phyloP scores from a whole-genome alignment of 352 stramenopile species.

The Elongisporangium anandrum region DNA sequence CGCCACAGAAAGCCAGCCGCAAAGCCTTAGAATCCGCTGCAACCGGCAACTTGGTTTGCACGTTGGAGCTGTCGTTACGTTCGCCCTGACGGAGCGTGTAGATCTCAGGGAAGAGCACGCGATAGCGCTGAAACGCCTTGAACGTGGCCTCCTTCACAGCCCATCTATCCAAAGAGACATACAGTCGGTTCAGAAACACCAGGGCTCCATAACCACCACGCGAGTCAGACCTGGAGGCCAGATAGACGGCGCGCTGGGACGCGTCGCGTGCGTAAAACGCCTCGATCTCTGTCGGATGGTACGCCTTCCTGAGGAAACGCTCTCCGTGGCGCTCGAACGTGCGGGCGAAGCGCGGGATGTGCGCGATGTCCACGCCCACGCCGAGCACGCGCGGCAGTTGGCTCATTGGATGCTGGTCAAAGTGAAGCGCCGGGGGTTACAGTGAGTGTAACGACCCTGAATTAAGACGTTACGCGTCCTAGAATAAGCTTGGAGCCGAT shows the following conservation, averaged over 20 bases:
- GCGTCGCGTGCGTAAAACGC: conserved; percentile 46
- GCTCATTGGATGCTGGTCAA: neutral
- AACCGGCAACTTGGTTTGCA: conserved; percentile 11
- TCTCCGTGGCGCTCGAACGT: conserved; percentile 55
- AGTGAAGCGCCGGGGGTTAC: neutral
- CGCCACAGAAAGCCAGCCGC: conserved; percentile 50
- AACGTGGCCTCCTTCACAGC: conserved; percentile 80
- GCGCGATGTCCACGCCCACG: conserved; percentile 70
- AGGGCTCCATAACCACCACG: neutral
- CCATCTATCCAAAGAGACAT: conserved; percentile 28
- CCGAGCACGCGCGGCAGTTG: conserved; percentile 38
- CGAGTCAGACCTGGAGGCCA: conserved; percentile 47
- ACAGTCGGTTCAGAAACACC: neutral
- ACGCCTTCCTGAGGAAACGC: conserved; percentile 52
- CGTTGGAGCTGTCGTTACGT: neutral
- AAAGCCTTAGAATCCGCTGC: conserved; percentile 32
- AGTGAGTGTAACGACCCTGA: neutral
- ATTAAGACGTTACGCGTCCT: neutral
- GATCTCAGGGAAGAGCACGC: conserved; percentile 79
- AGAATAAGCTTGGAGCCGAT: neutral
- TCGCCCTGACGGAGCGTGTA: conserved; percentile 13
- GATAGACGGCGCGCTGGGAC: conserved; percentile 37
- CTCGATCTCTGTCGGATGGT: conserved; percentile 59
- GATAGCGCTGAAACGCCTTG: conserved; percentile 80
- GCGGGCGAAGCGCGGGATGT: conserved; percentile 46